phyloP scores from a whole-genome alignment of 169 alveolate genomes.

The Cryptosporidium bovis region DNA sequence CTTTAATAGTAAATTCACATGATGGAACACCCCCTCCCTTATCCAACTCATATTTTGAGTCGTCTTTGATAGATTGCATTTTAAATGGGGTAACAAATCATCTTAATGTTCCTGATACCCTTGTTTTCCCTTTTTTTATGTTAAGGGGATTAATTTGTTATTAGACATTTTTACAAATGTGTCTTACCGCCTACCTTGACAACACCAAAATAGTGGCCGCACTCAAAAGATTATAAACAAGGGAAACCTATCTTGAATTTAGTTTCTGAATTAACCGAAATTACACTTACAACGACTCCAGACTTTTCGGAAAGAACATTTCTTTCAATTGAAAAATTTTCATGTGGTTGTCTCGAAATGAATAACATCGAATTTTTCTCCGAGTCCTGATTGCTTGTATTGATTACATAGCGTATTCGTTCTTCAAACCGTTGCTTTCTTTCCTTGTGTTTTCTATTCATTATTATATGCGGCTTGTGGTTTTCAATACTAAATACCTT shows the following conservation, averaged over 20 bases:
- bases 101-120: background rate
- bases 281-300: conserved; percentile 10
- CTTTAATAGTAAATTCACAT: background rate
- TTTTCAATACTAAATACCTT: too few relatives aligned
- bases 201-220: too few relatives aligned
- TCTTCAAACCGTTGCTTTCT: too few relatives aligned
- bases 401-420: too few relatives aligned
- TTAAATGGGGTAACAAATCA: background rate
- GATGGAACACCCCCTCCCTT: background rate
- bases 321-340: background rate
- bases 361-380: background rate
- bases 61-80: conserved; percentile 45
- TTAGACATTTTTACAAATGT: too few relatives aligned
- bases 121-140: background rate
- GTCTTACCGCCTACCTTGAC: too few relatives aligned
- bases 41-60: background rate
- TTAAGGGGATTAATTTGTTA: too few relatives aligned
- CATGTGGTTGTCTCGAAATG: conserved; percentile 21
- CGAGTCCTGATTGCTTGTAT: background rate
- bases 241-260: conserved; percentile 4
- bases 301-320: background rate
- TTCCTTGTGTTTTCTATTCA: too few relatives aligned
- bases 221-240: too few relatives aligned
- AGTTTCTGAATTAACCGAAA: conserved; percentile 43
- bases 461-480: too few relatives aligned